These are phyloP conservation scores for Chytriomyces hyalinus DNA, from an alignment of 192 early-diverging fungal genomes.

Conservation along the genomic window DNA sequence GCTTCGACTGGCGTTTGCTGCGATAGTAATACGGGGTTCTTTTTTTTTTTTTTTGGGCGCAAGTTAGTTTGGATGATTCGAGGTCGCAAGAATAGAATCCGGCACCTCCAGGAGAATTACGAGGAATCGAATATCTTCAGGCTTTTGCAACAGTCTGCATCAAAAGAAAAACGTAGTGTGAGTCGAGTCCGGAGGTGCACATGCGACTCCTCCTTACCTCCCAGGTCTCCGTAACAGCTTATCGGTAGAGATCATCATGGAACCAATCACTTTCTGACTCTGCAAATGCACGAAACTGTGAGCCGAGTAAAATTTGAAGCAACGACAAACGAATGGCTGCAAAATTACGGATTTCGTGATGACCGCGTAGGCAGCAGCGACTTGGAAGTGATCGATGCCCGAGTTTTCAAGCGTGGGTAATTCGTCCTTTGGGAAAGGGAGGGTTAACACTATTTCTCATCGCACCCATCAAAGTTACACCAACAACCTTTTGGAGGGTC, in stretches of 20 bases:
- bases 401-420: slow-evolving; percentile 36
- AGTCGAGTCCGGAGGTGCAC: background rate
- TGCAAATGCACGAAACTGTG: background rate
- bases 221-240: slow-evolving; percentile 49
- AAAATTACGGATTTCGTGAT: slow-evolving; percentile 39
- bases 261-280: slow-evolving; percentile 29
- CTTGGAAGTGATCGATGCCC: slow-evolving; percentile 39
- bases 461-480: background rate
- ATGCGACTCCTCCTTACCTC: slow-evolving; percentile 26
- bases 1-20: slow-evolving; percentile 78
- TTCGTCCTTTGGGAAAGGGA: slow-evolving; percentile 13
- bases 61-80: background rate
- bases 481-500: slow-evolving; percentile 15
- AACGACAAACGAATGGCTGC: slow-evolving; percentile 8
- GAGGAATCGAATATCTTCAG: slow-evolving; percentile 78
- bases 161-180: background rate
- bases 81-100: background rate
- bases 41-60: background rate
- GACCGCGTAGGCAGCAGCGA: slow-evolving; percentile 42
- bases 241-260: slow-evolving; percentile 49
- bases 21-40: slow-evolving; percentile 82
- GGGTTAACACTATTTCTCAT: too few relatives aligned
- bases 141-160: slow-evolving; percentile 37
- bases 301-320: background rate
- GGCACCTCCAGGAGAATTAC: slow-evolving; percentile 84